Conservation (phyloP, 495 filamentous ascomycete species). For the Aspergillus bridgeri region DNA sequence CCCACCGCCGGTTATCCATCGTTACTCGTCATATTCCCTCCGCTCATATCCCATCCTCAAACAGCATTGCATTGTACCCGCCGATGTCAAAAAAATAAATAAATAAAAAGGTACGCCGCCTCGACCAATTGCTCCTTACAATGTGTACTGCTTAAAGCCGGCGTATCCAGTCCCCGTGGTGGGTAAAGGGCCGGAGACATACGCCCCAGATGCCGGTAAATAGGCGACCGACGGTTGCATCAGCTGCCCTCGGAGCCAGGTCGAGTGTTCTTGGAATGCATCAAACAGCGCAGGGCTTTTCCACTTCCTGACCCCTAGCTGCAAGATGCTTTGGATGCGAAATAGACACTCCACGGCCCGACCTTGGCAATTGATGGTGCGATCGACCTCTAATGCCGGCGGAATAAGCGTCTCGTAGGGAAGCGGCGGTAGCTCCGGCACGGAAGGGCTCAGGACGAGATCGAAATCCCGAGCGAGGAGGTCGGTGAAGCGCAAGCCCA, state of each 20-base stretch:
- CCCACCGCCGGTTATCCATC: not conserved
- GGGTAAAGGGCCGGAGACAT: constrained; percentile 8
- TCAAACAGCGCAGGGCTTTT: constrained; percentile 26
- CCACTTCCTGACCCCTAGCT: constrained; percentile 36
- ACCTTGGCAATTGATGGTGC: constrained; percentile 34
- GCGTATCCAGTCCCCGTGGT: constrained; percentile 12
- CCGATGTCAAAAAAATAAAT: not conserved
- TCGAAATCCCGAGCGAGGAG: constrained; percentile 34
- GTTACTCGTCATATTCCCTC: not conserved
- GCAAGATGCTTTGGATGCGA: constrained; percentile 32
- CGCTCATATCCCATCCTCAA: no score
- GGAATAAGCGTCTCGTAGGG: constrained; percentile 36
- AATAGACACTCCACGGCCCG: constrained; percentile 35
- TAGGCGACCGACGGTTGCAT: constrained; percentile 15
- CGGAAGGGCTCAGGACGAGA: constrained; percentile 29
- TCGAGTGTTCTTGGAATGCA: constrained; percentile 28
- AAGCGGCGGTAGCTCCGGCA: constrained; percentile 31
- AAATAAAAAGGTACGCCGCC: not conserved
- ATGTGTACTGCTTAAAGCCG: constrained; percentile 1
- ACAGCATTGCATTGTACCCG: no score
- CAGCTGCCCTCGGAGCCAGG: constrained; percentile 10
- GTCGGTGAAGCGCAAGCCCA: constrained; percentile 30
- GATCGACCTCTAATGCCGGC: constrained; percentile 33
- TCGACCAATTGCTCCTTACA: not conserved
- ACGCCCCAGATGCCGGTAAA: constrained; percentile 9